Conservation (phyloP, 768 basidiomycete genomes). For the Tulasnella sp. region DNA sequence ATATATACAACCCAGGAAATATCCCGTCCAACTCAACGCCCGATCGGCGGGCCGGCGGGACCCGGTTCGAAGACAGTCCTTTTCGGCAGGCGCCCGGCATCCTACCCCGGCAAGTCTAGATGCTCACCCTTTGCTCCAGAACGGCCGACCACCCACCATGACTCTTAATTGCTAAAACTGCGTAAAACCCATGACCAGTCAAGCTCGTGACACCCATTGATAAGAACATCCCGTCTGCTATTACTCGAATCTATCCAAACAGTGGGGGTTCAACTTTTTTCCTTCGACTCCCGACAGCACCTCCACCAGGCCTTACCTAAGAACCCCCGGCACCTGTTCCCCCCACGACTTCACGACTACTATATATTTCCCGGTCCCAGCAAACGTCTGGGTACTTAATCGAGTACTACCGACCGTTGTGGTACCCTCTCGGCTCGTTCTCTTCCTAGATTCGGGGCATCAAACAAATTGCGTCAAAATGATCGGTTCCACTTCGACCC, state of each 20-base stretch:
- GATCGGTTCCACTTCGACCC: neutral
- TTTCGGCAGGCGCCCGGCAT: neutral
- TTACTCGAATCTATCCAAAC: neutral
- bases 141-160: neutral
- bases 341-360: neutral
- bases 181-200: neutral
- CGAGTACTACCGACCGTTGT: neutral
- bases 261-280: neutral
- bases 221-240: neutral
- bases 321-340: neutral
- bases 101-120: neutral
- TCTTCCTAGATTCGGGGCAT: neutral
- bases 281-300: neutral
- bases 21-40: neutral
- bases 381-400: neutral
- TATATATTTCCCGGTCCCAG: neutral
- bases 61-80: neutral
- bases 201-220: neutral
- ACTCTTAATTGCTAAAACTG: neutral
- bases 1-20: neutral
- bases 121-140: neutral
- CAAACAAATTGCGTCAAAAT: constrained; percentile 8
- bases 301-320: constrained; percentile 11
- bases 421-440: neutral
- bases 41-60: neutral